A percentile compares a stretch with the other conserved stretches of the same genome.
Conservation (phyloP, 1,284 basidiomycete genomes). For the Malassezia cuniculi region DNA sequence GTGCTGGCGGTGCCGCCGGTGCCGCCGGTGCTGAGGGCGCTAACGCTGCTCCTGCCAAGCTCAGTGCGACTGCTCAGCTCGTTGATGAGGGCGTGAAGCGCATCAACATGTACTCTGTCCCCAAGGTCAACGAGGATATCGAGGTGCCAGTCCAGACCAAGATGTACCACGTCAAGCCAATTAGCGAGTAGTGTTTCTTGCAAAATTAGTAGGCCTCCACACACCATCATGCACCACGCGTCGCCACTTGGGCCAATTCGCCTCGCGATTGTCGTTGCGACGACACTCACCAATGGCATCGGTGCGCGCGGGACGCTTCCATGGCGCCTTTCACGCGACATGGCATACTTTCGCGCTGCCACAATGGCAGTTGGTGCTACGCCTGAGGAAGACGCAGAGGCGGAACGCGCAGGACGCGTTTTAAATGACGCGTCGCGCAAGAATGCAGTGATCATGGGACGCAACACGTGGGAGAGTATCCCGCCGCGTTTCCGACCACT, state of each 20-base stretch:
- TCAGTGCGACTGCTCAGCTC: constrained; percentile 14
- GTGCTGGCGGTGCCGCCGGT: constrained; percentile 8
- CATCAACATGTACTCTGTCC: constrained; percentile 38
- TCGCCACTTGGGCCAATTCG: constrained; percentile 21
- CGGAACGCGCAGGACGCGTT: too few relatives aligned
- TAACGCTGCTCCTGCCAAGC: constrained; percentile 14
- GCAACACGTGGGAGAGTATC: constrained; percentile 96
- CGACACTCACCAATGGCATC: constrained; percentile 75
- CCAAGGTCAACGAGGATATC: constrained; percentile 25
- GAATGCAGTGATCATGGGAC: constrained; percentile 88
- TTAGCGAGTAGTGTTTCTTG: neutral
- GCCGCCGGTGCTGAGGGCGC: constrained; percentile 13
- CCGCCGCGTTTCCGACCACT: constrained; percentile 77
- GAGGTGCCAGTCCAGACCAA: constrained; percentile 21
- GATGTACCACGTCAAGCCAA: constrained; percentile 14
- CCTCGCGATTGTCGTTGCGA: constrained; percentile 82
- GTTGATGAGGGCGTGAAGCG: constrained; percentile 25
- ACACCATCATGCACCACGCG: neutral
- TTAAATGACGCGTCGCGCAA: constrained; percentile 21
- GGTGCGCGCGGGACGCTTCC: constrained; percentile 63
- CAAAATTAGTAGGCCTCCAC: neutral
- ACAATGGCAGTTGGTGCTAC: constrained; percentile 52
- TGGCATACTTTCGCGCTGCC: constrained; percentile 78
- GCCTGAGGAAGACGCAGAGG: constrained; percentile 6
- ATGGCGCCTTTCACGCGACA: constrained; percentile 78